A percentile compares a stretch with the other conserved stretches of the same genome.
Evolutionary conservation across 2,329 filamentous ascomycete species (phyloP).

Genomic region (Apiospora koreana): DNA sequence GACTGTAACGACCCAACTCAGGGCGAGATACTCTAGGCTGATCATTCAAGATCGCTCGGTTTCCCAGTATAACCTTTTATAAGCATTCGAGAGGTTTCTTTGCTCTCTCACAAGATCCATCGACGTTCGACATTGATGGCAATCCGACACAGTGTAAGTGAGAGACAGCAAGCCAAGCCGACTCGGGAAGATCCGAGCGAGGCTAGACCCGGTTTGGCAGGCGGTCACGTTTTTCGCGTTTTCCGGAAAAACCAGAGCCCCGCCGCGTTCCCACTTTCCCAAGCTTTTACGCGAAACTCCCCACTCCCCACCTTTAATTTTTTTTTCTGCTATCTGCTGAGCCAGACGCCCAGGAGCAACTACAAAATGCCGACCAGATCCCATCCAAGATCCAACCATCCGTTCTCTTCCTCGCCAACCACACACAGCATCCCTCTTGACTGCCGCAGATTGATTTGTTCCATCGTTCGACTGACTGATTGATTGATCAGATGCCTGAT

Average conservation of each 20-base stretch:
- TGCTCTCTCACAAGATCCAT: too few relatives aligned
- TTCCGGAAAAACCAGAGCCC: neutral
- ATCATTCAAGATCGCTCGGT: too few relatives aligned
- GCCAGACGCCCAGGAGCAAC: neutral
- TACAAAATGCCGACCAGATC: conserved; percentile 7
- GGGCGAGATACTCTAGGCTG: too few relatives aligned
- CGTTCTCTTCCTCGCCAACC: neutral
- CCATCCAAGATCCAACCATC: neutral
- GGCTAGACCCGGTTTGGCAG: neutral
- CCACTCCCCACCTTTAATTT: conserved; percentile 4
- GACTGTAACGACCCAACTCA: too few relatives aligned
- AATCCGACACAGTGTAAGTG: neutral
- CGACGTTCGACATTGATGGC: neutral
- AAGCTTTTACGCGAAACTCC: neutral
- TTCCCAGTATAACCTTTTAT: too few relatives aligned
- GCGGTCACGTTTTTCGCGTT: neutral
- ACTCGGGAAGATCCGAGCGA: neutral
- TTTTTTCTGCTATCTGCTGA: neutral
- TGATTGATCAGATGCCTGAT: neutral
- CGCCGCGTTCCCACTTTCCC: neutral
- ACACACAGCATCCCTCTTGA: neutral
- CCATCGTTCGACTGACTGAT: neutral
- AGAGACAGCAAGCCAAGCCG: neutral
- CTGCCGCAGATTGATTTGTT: neutral
- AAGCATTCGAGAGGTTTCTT: too few relatives aligned